Conservation (phyloP, 768 basidiomycete genomes). For the Suillus sp. region DNA sequence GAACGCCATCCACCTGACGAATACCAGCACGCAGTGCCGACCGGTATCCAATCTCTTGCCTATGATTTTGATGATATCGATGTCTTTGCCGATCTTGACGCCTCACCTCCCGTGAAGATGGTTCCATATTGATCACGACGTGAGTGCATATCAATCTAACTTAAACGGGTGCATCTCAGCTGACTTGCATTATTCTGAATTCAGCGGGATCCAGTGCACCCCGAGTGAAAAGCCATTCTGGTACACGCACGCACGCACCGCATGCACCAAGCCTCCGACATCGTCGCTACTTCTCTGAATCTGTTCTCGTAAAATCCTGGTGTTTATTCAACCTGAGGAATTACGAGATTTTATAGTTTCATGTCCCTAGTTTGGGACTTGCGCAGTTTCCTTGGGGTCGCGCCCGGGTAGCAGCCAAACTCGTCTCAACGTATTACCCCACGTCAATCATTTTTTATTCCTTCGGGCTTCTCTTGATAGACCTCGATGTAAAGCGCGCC, state of each 20-base stretch:
- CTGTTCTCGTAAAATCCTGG: not conserved
- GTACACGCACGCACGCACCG: not conserved
- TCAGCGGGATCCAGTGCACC: not conserved
- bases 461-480: not conserved
- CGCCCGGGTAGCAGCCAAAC: not conserved
- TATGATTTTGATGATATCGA: not conserved
- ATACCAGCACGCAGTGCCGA: not conserved
- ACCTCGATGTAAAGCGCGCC: no score
- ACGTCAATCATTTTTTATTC: not conserved
- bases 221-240: not conserved
- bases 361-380: slow-evolving; percentile 2
- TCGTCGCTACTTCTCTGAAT: not conserved
- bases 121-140: not conserved
- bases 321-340: not conserved
- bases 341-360: slow-evolving; percentile 6
- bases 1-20: not conserved
- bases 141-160: slow-evolving; percentile 4
- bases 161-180: slow-evolving; percentile 6
- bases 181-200: not conserved
- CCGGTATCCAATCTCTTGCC: slow-evolving; percentile 4
- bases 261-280: slow-evolving; percentile 7
- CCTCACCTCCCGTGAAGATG: not conserved
- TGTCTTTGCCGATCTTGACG: slow-evolving; percentile 4
- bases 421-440: not conserved
- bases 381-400: not conserved